phyloP scores from a whole-genome alignment of 352 stramenopile genomes.

The Globisporangium ultimum region DNA sequence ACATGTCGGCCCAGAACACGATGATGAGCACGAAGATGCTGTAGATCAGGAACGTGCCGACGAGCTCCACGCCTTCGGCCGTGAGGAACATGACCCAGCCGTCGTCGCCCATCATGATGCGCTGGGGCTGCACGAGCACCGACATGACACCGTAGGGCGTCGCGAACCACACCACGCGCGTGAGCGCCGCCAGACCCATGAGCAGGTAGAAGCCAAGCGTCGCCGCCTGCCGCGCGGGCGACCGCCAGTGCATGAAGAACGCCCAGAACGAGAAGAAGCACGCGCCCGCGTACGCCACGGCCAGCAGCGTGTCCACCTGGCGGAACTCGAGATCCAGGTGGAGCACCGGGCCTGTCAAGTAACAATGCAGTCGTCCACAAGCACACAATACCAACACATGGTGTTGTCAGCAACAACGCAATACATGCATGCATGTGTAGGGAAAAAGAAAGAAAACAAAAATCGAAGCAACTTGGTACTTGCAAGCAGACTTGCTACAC shows the following conservation, averaged over 20 bases:
- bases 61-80: slow-evolving; percentile 85
- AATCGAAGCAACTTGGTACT: too few species aligned
- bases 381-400: too few species aligned
- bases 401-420: background rate
- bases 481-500: too few species aligned
- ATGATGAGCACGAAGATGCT: slow-evolving; percentile 97
- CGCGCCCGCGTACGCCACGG: slow-evolving; percentile 65
- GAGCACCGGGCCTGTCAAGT: slow-evolving; percentile 42
- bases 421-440: background rate
- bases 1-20: slow-evolving; percentile 97
- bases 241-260: slow-evolving; percentile 67
- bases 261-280: slow-evolving; percentile 84
- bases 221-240: slow-evolving; percentile 45
- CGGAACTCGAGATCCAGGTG: slow-evolving; percentile 78
- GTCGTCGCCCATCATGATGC: slow-evolving; percentile 60
- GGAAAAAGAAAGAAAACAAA: background rate
- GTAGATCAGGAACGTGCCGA: slow-evolving; percentile 94
- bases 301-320: slow-evolving; percentile 77
- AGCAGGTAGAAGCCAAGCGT: slow-evolving; percentile 84
- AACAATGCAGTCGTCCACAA: too few species aligned
- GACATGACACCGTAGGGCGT: slow-evolving; percentile 72
- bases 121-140: slow-evolving; percentile 54
- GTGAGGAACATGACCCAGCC: slow-evolving; percentile 70
- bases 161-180: slow-evolving; percentile 69
- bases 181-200: slow-evolving; percentile 61